Percentiles rank a stretch among this genome's conserved stretches.
Evolutionary conservation across 495 filamentous ascomycete genomes (phyloP).

Genomic region (Daldinia childiae): DNA sequence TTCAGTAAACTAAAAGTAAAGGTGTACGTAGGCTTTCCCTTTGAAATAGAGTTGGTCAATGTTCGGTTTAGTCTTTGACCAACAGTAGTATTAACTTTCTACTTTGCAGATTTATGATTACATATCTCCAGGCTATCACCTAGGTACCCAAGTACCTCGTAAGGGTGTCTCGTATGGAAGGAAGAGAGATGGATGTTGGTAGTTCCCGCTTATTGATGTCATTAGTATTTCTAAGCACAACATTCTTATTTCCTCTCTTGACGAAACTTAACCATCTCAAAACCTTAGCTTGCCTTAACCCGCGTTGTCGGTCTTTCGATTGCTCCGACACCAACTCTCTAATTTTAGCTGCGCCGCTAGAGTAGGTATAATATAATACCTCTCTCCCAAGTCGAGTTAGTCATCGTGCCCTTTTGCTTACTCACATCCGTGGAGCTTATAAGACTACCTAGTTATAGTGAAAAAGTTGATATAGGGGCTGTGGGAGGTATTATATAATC

Average conservation of each 20-base stretch:
- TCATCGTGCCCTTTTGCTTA: not conserved
- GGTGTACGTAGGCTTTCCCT: not conserved
- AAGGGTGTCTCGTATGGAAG: not conserved
- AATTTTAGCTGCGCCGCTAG: not conserved
- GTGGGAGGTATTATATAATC: not conserved
- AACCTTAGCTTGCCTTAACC: not conserved
- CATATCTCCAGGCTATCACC: too few species aligned
- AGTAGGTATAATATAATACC: not conserved
- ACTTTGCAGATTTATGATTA: too few species aligned
- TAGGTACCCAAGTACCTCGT: not conserved
- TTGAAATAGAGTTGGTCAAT: not conserved
- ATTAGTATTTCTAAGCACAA: slow-evolving; percentile 34
- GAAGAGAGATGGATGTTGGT: too few species aligned
- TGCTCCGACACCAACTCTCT: slow-evolving; percentile 7
- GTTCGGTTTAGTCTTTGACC: not conserved
- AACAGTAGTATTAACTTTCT: too few species aligned
- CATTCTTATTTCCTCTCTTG: not conserved
- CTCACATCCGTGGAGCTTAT: not conserved
- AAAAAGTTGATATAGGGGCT: not conserved
- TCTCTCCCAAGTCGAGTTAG: not conserved
- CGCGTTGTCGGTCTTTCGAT: slow-evolving; percentile 15
- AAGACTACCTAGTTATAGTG: not conserved
- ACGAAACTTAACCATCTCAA: not conserved
- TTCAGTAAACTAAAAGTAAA: not conserved
- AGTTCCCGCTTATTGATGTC: not conserved